phyloP scores from a whole-genome alignment of 169 alveolate genomes.

The Cryptosporidium sp. region DNA sequence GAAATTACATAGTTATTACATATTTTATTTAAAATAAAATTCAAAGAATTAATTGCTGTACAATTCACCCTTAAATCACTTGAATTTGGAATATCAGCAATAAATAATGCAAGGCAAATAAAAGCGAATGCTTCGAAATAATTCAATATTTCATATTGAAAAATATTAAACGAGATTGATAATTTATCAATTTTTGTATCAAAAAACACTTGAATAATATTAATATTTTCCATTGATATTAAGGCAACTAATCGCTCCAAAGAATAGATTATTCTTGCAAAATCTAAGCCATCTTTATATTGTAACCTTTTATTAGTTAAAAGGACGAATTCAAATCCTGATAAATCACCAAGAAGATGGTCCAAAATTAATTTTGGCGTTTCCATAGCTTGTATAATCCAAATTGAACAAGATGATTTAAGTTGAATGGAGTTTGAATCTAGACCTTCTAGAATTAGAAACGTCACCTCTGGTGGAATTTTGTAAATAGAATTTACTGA shows the following conservation, averaged over 20 bases:
- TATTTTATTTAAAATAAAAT: conserved; percentile 23
- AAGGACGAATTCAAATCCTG: not conserved
- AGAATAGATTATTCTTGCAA: conserved; percentile 46
- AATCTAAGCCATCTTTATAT: conserved; percentile 48
- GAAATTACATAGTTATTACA: not conserved
- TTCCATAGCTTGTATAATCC: conserved; percentile 61
- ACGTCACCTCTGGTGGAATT: conserved; percentile 62
- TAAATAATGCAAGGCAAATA: conserved; percentile 21
- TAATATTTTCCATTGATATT: conserved; percentile 58
- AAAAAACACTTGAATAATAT: conserved; percentile 39
- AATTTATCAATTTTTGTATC: conserved; percentile 17
- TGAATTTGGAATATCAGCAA: not conserved
- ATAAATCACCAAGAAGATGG: conserved; percentile 33
- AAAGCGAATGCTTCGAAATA: conserved; percentile 58
- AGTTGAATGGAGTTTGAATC: conserved; percentile 36
- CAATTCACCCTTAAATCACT: conserved; percentile 26
- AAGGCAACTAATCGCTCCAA: conserved; percentile 29
- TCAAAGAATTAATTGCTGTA: conserved; percentile 46
- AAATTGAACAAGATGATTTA: conserved; percentile 36
- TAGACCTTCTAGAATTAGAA: conserved; percentile 54
- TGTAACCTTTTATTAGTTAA: not conserved
- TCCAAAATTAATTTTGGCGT: conserved; percentile 49
- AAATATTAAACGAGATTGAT: not conserved
- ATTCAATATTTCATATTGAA: conserved; percentile 13
- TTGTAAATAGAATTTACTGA: not conserved